These are phyloP conservation scores for Albophoma yamanashiensis DNA, from an alignment of 2,329 filamentous ascomycete species.

Conservation along the genomic window DNA sequence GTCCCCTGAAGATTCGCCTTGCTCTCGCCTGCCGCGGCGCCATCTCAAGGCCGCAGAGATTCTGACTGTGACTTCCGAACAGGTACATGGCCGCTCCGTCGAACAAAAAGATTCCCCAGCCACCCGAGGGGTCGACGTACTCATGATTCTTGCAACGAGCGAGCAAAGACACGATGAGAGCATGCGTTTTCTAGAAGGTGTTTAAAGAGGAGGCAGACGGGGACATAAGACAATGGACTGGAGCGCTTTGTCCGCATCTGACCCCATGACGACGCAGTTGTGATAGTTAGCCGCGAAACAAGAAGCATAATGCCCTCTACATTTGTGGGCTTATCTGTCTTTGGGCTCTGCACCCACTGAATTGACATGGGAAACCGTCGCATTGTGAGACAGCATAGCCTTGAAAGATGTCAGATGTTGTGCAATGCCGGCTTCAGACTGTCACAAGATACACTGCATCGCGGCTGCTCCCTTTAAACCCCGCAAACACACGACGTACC, in stretches of 20 bases:
- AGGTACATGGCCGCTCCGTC: slow-evolving; percentile 88
- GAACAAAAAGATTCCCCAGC: slow-evolving; percentile 94
- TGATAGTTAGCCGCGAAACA: neutral
- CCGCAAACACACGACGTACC: neutral
- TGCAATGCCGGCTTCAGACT: neutral
- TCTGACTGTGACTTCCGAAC: neutral
- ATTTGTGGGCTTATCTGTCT: neutral
- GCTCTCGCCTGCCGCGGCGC: neutral
- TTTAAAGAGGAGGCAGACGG: neutral
- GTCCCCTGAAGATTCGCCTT: neutral
- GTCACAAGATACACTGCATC: neutral
- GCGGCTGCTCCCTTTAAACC: too few species aligned
- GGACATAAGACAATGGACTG: neutral
- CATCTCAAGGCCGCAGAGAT: neutral
- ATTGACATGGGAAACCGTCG: neutral
- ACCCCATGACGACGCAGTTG: neutral
- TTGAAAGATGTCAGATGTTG: neutral
- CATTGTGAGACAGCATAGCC: neutral
- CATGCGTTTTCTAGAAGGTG: neutral
- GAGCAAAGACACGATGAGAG: neutral
- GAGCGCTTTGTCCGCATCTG: neutral
- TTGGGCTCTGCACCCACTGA: neutral
- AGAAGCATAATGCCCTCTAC: neutral
- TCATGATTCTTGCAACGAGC: slow-evolving; percentile 11
- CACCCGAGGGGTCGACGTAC: slow-evolving; percentile 65